Conservation (phyloP, 129 eudicot species). For the Pittosporum tobira region DNA sequence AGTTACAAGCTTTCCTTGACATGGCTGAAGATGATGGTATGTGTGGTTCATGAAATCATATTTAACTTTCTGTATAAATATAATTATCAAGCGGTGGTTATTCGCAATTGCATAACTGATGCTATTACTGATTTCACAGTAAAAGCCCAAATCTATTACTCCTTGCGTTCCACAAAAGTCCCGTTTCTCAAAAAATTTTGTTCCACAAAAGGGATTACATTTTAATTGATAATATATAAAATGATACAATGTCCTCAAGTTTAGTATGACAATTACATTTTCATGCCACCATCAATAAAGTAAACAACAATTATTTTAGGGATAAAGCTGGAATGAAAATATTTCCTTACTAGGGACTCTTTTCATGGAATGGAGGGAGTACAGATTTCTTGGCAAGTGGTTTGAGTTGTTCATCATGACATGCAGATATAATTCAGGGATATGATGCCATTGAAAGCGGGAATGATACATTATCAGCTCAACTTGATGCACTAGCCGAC, state of each 20-base stretch:
- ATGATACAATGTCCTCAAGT: too few relatives aligned
- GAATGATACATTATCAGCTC: conserved; percentile 73
- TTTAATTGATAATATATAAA: too few relatives aligned
- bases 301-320: too few relatives aligned
- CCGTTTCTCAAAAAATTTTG: too few relatives aligned
- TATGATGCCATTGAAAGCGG: conserved; percentile 74
- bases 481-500: conserved; percentile 86
- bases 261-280: too few relatives aligned
- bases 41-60: conserved; percentile 7
- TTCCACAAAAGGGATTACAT: too few relatives aligned
- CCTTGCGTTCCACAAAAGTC: too few relatives aligned
- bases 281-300: too few relatives aligned
- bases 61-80: background rate
- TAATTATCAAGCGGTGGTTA: background rate
- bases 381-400: background rate
- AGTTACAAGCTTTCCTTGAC: conserved; percentile 93
- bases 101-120: background rate
- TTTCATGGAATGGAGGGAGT: too few relatives aligned
- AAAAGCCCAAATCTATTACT: background rate
- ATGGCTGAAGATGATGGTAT: conserved; percentile 92
- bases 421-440: conserved; percentile 78
- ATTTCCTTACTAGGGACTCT: too few relatives aligned
- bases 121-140: background rate
- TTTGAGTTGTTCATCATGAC: conserved; percentile 8
- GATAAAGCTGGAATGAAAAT: too few relatives aligned